phyloP scores from a whole-genome alignment of 2,329 filamentous ascomycete species.

The Colletotrichum sp. region DNA sequence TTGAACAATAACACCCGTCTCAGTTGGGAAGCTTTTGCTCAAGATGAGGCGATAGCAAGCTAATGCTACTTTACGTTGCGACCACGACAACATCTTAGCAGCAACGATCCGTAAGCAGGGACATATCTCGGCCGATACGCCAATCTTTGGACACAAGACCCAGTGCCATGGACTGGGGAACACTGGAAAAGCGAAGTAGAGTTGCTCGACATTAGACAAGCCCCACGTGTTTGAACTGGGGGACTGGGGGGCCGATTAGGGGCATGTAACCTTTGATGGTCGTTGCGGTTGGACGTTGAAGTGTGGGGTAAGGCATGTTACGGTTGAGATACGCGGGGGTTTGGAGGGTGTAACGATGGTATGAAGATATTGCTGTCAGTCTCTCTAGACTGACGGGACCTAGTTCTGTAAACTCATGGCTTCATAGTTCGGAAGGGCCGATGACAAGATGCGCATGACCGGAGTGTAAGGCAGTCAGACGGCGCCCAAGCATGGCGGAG shows the following conservation, averaged over 20 bases:
- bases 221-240: neutral
- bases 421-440: neutral
- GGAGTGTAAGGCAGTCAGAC: neutral
- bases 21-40: no score
- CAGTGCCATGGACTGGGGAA: neutral
- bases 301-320: neutral
- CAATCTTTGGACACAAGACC: neutral
- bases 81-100: no score
- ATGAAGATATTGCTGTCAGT: neutral
- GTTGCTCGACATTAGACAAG: neutral
- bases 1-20: no score
- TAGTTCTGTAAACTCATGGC: accelerated
- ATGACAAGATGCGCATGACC: neutral
- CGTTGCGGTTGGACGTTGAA: neutral
- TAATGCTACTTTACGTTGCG: no score
- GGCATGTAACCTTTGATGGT: neutral
- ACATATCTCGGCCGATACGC: neutral
- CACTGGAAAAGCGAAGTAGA: accelerated
- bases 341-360: neutral
- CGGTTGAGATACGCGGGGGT: neutral
- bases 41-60: no score
- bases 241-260: neutral
- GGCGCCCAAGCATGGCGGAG: accelerated
- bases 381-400: neutral
- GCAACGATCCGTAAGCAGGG: no score